These are phyloP conservation scores for Aspergillus sp. DNA, from an alignment of 2,329 filamentous ascomycete species.

Conservation along the genomic window DNA sequence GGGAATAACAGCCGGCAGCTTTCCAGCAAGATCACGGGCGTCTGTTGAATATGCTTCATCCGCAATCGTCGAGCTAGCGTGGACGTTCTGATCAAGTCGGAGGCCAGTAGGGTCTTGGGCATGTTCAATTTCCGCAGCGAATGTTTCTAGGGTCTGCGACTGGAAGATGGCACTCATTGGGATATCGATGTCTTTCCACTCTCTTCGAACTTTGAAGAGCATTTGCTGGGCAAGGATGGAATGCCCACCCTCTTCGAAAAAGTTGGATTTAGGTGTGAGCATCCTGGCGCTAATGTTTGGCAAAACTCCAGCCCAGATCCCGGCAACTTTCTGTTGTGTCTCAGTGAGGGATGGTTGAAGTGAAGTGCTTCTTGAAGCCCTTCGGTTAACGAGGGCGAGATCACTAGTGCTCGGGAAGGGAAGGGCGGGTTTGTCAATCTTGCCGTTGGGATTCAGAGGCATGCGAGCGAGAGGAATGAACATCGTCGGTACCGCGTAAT, in stretches of 20 bases:
- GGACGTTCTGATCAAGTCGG: slow-evolving; percentile 22
- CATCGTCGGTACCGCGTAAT: slow-evolving; percentile 68
- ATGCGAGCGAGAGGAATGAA: slow-evolving; percentile 66
- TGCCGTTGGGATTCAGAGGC: slow-evolving; percentile 79
- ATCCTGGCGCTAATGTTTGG: slow-evolving; percentile 60
- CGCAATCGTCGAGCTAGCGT: too few species aligned
- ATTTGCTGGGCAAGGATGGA: slow-evolving; percentile 76
- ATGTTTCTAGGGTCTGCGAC: slow-evolving; percentile 55
- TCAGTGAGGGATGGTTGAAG: slow-evolving; percentile 42
- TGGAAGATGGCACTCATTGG: slow-evolving; percentile 65
- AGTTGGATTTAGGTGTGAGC: slow-evolving; percentile 55
- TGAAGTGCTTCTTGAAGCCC: slow-evolving; percentile 44
- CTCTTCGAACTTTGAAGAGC: slow-evolving; percentile 61
- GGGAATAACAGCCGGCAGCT: slow-evolving; percentile 43
- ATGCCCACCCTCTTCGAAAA: slow-evolving; percentile 77
- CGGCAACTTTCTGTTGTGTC: slow-evolving; percentile 62
- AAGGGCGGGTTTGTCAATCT: slow-evolving; percentile 70
- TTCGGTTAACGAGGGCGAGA: slow-evolving; percentile 45
- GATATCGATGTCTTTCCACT: slow-evolving; percentile 56
- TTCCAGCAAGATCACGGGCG: slow-evolving; percentile 40
- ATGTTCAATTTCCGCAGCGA: slow-evolving; percentile 51
- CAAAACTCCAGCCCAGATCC: slow-evolving; percentile 66
- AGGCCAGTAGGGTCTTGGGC: slow-evolving; percentile 34
- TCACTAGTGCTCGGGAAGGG: slow-evolving; percentile 73
- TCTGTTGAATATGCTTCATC: slow-evolving; percentile 47